Evolutionary conservation across 192 early-diverging fungal genomes (phyloP), one percentile per base, ranked within the genome.

Genomic region (Linnemannia schmuckeri): DNA sequence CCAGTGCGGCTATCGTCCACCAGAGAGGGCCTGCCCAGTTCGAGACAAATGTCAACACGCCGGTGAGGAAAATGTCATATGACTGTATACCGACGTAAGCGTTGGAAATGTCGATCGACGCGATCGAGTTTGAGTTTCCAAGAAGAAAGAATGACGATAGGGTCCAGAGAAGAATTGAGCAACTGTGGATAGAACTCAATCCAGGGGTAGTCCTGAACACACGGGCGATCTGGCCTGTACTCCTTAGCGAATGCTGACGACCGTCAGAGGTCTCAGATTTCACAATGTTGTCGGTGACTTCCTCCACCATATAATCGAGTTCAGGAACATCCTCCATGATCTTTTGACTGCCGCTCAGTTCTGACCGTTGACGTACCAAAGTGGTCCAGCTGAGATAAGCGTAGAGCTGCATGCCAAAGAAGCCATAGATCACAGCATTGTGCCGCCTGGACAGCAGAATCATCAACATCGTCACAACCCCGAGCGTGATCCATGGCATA

Each of bases 81-180:
- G 89, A 89, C 55, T 92, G 89, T 41, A 96, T 92, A 6, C 95
- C 95, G 6, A 93, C 91, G 76, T 96, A 96, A 4, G 95, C 92
- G 71, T 94, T 94, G 77, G 95, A 94, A 30, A 96, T 88, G 69
- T 96, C 95, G n/a, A 95, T 88, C 15, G 95, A 94, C 1, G 95
- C 94, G 30, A 96, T 93, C 7, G 95, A 94, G 79, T 96, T 96
- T 1, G 94, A 94, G 85, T 95, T 95, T 27, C 95, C 95, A 40
- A 93, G 90, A 9, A 90, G 68, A 73, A 93, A 96, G 55, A 96
- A 96, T 24, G 95, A 92, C 3, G 90, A 85, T 15, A 94, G 88
- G 27, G 87, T 90, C 63, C 93, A 83, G 35, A 82, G 84, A 69
- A 92, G 77, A 8, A 92, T 37, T 0, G 84, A 83, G 70, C 83